phyloP scores from a whole-genome alignment of 306 rosid species.

The Medicago truncatula region DNA sequence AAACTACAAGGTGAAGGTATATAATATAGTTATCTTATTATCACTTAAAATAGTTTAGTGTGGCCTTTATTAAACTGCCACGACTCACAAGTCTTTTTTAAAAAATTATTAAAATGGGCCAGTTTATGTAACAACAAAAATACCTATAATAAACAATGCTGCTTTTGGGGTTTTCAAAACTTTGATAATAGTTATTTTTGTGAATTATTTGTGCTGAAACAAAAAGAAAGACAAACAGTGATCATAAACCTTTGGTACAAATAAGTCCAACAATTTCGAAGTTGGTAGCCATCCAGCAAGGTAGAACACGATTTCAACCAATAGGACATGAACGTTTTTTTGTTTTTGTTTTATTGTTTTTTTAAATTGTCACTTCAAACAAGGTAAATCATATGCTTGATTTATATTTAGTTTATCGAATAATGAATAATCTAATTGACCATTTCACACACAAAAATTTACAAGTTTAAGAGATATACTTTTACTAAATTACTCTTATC shows the following conservation, averaged over 20 bases:
- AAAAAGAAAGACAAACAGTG: background rate
- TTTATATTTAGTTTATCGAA: background rate
- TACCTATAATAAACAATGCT: too few relatives aligned
- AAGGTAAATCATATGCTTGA: conserved; percentile 24
- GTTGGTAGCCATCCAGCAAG: conserved; percentile 33
- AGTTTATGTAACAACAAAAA: too few relatives aligned
- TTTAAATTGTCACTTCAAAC: background rate
- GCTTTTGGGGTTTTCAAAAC: background rate
- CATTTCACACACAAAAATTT: too few relatives aligned
- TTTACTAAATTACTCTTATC: too few relatives aligned
- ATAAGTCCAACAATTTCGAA: conserved; percentile 27
- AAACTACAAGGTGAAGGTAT: background rate
- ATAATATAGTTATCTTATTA: background rate
- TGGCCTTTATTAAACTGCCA: background rate
- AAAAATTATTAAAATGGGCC: background rate
- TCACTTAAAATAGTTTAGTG: conserved; percentile 11
- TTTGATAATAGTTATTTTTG: too few relatives aligned
- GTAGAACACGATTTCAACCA: conserved; percentile 9
- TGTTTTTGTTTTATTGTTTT: background rate
- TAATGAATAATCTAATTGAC: too few relatives aligned
- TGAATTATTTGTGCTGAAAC: background rate
- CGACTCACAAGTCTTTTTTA: background rate
- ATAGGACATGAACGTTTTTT: background rate
- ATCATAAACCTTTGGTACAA: background rate
- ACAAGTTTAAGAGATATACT: too few relatives aligned